A percentile compares a stretch with the other conserved stretches of the same genome.
Conservation (phyloP, 179 eudicot genomes). For the Silene coronaria region DNA sequence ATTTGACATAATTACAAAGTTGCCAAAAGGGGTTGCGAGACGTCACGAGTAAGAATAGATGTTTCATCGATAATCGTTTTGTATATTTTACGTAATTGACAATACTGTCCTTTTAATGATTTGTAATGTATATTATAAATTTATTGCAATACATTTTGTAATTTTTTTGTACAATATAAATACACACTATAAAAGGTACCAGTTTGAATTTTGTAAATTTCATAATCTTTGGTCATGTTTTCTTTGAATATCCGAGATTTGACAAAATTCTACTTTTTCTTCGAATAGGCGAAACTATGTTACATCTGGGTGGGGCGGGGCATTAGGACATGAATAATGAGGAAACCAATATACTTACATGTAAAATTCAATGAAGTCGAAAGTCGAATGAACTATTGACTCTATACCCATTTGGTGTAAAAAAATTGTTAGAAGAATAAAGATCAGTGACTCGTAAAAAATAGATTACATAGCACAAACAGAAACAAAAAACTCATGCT, state of each 20-base stretch:
- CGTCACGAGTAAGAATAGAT: background rate
- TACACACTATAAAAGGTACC: too few relatives aligned
- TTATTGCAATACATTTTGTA: too few relatives aligned
- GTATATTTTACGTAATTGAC: background rate
- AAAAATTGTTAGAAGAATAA: background rate
- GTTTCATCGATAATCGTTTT: too few relatives aligned
- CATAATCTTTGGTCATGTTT: too few relatives aligned
- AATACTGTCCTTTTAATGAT: background rate
- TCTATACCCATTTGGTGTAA: conserved; percentile 8
- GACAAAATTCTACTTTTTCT: too few relatives aligned
- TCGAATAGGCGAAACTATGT: background rate
- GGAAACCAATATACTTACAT: background rate
- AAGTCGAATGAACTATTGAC: background rate
- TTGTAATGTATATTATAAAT: too few relatives aligned
- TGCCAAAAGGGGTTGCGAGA: background rate
- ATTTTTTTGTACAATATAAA: too few relatives aligned
- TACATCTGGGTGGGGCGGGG: too few relatives aligned
- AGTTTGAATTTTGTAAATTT: too few relatives aligned
- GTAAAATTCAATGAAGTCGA: conserved; percentile 15
- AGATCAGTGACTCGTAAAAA: conserved; percentile 19
- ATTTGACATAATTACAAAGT: too few relatives aligned
- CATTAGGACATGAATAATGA: background rate
- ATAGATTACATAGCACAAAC: conserved; percentile 29
- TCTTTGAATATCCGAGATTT: too few relatives aligned
- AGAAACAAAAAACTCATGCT: conserved; percentile 29